A percentile compares a stretch with the other conserved stretches of the same genome.
Conservation (phyloP, 345 rosid species). For the Linum trigynum region DNA sequence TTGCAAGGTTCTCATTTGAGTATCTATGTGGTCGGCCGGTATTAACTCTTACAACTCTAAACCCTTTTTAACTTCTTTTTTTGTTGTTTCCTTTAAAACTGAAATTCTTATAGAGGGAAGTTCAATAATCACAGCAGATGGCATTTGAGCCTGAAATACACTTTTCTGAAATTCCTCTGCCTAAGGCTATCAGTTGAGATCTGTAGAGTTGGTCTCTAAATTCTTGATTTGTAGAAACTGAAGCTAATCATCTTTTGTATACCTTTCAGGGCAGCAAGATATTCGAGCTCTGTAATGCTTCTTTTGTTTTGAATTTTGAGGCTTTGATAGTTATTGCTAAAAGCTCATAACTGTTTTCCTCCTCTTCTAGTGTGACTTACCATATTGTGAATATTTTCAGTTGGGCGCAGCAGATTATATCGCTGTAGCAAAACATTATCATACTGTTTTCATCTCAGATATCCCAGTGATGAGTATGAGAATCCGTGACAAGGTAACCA, state of each 20-base stretch:
- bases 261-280: neutral
- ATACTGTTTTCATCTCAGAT: constrained; percentile 68
- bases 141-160: neutral
- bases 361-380: neutral
- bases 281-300: neutral
- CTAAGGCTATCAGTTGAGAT: too few relatives aligned
- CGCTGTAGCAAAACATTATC: constrained; percentile 68
- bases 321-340: neutral
- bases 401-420: constrained; percentile 93
- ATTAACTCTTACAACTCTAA: constrained; percentile 11
- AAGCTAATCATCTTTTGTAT: neutral
- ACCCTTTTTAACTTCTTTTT: neutral
- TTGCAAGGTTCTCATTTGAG: constrained; percentile 67
- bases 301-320: neutral
- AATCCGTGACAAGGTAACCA: constrained; percentile 68
- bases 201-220: neutral
- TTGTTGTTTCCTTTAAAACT: too few relatives aligned
- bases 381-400: constrained; percentile 21
- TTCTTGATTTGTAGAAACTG: neutral
- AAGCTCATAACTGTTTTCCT: neutral
- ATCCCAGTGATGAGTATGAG: constrained; percentile 81
- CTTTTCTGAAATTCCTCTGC: constrained; percentile 1
- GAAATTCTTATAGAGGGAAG: too few relatives aligned
- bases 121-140: neutral
- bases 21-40: constrained; percentile 79